Conservation (phyloP, 2,329 filamentous ascomycete species). For the Fusarium penzigii region DNA sequence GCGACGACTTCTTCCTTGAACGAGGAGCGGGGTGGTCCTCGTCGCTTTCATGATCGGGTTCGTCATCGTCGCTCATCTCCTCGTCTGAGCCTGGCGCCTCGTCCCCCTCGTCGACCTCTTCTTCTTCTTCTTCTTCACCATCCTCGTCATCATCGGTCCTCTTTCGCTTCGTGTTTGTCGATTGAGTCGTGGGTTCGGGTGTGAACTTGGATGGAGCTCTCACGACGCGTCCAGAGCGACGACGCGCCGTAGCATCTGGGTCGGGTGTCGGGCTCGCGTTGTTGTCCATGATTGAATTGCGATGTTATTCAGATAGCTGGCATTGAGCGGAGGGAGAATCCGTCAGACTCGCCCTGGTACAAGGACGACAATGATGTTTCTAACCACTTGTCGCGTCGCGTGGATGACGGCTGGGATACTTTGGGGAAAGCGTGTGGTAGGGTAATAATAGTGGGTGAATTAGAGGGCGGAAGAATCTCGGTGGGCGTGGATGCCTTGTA, state of each 20-base stretch:
- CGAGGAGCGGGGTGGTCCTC: constrained; percentile 41
- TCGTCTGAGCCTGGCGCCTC: constrained; percentile 51
- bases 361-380: constrained; percentile 32
- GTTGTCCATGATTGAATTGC: constrained; percentile 50
- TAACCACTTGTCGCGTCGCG: constrained; percentile 34
- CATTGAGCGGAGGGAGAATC: constrained; percentile 20
- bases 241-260: constrained; percentile 54
- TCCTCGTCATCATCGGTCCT: constrained; percentile 32
- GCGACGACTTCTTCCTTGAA: constrained; percentile 44
- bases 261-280: constrained; percentile 56
- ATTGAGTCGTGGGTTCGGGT: constrained; percentile 46
- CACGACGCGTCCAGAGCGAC: constrained; percentile 69
- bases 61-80: constrained; percentile 44
- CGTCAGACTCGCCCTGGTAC: constrained; percentile 27
- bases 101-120: constrained; percentile 44
- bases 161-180: constrained; percentile 58
- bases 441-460: constrained; percentile 9
- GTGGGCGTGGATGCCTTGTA: constrained; percentile 7
- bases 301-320: constrained; percentile 20
- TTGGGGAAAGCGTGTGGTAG: constrained; percentile 25
- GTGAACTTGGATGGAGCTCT: constrained; percentile 61
- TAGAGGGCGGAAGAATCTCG: constrained; percentile 27
- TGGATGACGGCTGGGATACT: constrained; percentile 27
- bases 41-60: constrained; percentile 49
- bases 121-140: constrained; percentile 46